These are phyloP conservation scores for Telopea speciosissima DNA, from an alignment of 177 flowering plant genomes.

Conservation along the genomic window DNA sequence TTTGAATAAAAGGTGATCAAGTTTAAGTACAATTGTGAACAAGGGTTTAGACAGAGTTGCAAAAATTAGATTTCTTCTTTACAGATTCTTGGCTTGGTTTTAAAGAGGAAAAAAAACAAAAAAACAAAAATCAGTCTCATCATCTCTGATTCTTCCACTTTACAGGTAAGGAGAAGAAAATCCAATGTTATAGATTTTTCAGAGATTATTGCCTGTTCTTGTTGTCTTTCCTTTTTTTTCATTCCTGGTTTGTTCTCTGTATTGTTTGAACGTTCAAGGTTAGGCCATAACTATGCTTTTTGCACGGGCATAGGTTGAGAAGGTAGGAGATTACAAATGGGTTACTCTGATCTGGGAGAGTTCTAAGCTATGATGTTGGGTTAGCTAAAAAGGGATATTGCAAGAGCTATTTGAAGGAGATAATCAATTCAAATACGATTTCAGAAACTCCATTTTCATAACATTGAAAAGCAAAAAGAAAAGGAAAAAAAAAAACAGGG, in stretches of 20 bases:
- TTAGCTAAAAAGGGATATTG: background rate
- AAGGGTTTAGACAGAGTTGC: background rate
- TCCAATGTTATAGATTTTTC: background rate
- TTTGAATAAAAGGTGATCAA: background rate
- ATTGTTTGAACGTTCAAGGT: conserved; percentile 13
- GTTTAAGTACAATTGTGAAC: background rate
- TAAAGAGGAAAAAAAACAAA: too few species aligned
- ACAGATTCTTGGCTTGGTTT: too few species aligned
- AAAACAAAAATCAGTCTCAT: background rate
- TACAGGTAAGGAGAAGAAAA: conserved; percentile 9
- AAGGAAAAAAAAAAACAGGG: too few species aligned
- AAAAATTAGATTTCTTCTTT: background rate
- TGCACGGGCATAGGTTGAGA: background rate
- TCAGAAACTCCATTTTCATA: too few species aligned
- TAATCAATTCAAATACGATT: too few species aligned
- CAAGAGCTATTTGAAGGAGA: too few species aligned
- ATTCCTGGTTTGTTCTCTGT: background rate
- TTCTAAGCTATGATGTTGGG: background rate
- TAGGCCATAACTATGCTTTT: background rate
- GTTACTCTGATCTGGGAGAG: background rate
- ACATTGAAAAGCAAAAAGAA: too few species aligned
- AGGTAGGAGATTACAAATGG: background rate
- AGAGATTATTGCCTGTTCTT: background rate
- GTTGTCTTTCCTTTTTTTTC: background rate
- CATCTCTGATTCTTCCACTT: background rate